Conservation (phyloP, 176 grass and related monocot species). For the Pharus latifolius region DNA sequence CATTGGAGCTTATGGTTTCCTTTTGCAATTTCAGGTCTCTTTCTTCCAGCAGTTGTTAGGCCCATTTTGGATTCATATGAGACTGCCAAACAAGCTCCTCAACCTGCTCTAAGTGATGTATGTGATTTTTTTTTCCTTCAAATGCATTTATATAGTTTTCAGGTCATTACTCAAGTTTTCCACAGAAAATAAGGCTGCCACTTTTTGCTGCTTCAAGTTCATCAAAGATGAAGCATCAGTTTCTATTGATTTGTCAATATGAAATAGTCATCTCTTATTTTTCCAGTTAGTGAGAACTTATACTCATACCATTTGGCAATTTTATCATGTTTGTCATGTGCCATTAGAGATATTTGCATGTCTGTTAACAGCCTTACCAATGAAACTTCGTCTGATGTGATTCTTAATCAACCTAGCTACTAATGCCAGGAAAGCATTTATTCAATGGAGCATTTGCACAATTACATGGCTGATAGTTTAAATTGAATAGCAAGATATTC, state of each 20-base stretch:
- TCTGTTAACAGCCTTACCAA: neutral
- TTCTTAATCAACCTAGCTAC: neutral
- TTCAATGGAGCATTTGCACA: too few relatives aligned
- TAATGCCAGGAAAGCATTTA: neutral
- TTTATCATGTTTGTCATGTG: neutral
- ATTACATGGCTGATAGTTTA: neutral
- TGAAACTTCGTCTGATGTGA: neutral
- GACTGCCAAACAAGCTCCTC: constrained; percentile 55
- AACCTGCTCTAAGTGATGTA: constrained; percentile 72
- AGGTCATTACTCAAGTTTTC: too few relatives aligned
- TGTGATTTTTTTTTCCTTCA: neutral
- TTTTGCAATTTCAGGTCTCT: constrained; percentile 64
- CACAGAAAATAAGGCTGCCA: too few relatives aligned
- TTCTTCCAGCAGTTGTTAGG: constrained; percentile 89
- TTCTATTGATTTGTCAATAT: neutral
- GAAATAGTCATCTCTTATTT: neutral
- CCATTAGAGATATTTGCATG: neutral
- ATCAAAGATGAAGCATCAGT: neutral
- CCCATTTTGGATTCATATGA: constrained; percentile 89
- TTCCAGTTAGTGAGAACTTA: neutral
- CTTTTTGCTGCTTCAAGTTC: neutral
- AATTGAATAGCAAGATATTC: neutral
- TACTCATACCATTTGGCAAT: neutral
- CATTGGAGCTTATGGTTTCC: neutral
- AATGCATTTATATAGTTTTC: neutral